A percentile compares a stretch with the other conserved stretches of the same genome.
Evolutionary conservation across 2,329 filamentous ascomycete genomes (phyloP).

Genomic region (Colletotrichum acutatum): DNA sequence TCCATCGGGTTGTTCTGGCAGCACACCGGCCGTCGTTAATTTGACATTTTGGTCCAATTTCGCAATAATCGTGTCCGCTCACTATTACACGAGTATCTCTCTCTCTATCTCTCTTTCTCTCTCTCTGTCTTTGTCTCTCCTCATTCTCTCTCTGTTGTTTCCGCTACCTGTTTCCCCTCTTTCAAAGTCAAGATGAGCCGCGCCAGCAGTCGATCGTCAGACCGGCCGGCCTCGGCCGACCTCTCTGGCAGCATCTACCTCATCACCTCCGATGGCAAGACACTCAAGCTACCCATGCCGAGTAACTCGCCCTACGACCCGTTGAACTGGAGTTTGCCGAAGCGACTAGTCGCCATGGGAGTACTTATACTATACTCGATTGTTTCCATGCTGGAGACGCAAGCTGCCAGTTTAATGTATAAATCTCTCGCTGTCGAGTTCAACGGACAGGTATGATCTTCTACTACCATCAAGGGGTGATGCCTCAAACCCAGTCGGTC

Average conservation of each 20-base stretch:
- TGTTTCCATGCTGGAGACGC: conserved; percentile 38
- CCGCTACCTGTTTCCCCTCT: not conserved
- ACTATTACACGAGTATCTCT: not conserved
- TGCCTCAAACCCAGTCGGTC: too few relatives aligned
- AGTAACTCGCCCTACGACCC: conserved; percentile 44
- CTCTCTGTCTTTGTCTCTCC: not conserved
- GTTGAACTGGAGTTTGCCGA: conserved; percentile 41
- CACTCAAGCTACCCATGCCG: conserved; percentile 46
- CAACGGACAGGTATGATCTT: conserved; percentile 31
- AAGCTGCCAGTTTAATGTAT: conserved; percentile 39
- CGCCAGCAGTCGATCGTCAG: not conserved
- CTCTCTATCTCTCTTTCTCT: not conserved
- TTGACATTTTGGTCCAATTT: not conserved
- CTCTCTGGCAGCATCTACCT: conserved; percentile 44
- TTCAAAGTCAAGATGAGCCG: conserved; percentile 1
- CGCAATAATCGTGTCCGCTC: not conserved
- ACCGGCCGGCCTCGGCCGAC: conserved; percentile 32
- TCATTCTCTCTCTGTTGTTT: not conserved
- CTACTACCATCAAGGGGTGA: not conserved
- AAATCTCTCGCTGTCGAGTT: conserved; percentile 38
- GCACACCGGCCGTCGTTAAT: conserved; percentile 15
- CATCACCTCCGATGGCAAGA: conserved; percentile 44
- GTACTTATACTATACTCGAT: conserved; percentile 37
- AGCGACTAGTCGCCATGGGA: conserved; percentile 35
- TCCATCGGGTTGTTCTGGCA: conserved; percentile 25